A percentile compares a stretch with the other conserved stretches of the same genome.
These are phyloP conservation scores for Arachnomyces sp. DNA, from an alignment of 2,329 filamentous ascomycete species.

Conservation along the genomic window DNA sequence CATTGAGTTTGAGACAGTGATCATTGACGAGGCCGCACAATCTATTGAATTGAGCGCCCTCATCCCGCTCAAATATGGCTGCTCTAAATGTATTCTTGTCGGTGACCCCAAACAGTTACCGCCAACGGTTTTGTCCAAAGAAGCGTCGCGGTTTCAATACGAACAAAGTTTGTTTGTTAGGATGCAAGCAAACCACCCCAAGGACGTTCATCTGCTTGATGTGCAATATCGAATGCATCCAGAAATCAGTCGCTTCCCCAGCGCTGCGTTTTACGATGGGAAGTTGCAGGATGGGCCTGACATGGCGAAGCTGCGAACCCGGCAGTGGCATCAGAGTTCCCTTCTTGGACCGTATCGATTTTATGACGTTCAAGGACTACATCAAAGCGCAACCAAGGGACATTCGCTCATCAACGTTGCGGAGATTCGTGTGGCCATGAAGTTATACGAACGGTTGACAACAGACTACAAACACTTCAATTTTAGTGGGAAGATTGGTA, in stretches of 20 bases:
- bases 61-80: constrained; percentile 95
- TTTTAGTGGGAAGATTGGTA: constrained; percentile 77
- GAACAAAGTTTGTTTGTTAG: constrained; percentile 97
- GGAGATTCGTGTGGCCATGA: constrained; percentile 79
- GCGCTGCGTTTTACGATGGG: constrained; percentile 84
- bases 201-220: constrained; percentile 88
- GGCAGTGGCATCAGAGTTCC: constrained; percentile 77
- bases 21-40: constrained; percentile 96
- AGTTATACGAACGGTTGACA: constrained; percentile 72
- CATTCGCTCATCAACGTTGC: constrained; percentile 85
- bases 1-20: constrained; percentile 96
- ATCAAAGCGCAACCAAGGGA: constrained; percentile 70
- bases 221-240: constrained; percentile 99
- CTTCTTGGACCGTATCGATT: constrained; percentile 90
- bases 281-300: constrained; percentile 74
- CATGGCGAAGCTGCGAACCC: constrained; percentile 68
- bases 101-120: constrained; percentile 97
- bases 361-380: constrained; percentile 88
- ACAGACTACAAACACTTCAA: constrained; percentile 63
- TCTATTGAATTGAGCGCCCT: constrained; percentile 95
- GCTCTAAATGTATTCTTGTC: constrained; percentile 91
- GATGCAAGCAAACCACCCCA: constrained; percentile 88
- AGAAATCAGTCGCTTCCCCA: constrained; percentile 87
- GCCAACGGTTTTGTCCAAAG: constrained; percentile 89
- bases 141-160: constrained; percentile 85